Conservation (phyloP, 2,329 filamentous ascomycete genomes). For the Cytospora piceicola region DNA sequence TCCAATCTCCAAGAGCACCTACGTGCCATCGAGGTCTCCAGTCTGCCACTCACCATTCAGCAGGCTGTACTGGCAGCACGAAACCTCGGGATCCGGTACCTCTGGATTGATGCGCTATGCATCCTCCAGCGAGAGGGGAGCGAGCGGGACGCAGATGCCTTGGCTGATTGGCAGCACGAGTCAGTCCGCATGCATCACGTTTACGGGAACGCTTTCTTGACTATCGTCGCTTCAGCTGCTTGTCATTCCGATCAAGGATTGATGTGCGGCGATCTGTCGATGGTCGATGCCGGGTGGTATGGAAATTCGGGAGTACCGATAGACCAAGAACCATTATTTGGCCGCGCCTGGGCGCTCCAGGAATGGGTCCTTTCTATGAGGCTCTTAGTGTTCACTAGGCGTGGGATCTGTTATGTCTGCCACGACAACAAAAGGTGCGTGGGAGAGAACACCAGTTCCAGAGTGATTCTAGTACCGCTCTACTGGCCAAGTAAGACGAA, state of each 20-base stretch:
- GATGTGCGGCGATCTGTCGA: not conserved
- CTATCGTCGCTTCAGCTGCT: not conserved
- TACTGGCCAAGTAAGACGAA: too few relatives aligned
- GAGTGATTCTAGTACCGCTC: too few relatives aligned
- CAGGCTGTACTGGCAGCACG: not conserved
- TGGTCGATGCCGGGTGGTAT: not conserved
- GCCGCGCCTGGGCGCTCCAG: conserved; percentile 6
- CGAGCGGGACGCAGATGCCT: not conserved
- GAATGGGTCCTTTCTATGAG: conserved; percentile 2
- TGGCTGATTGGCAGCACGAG: not conserved
- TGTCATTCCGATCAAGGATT: not conserved
- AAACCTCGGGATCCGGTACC: conserved; percentile 11
- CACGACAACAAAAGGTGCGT: too few relatives aligned
- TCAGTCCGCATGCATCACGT: conserved; percentile 4
- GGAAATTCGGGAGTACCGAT: not conserved
- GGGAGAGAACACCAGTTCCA: too few relatives aligned
- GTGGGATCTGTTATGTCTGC: not conserved
- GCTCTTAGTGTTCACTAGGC: not conserved
- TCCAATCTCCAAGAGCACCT: not conserved
- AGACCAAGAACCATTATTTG: not conserved
- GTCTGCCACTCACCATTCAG: not conserved
- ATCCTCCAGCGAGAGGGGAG: not conserved
- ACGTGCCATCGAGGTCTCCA: not conserved
- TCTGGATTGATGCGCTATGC: conserved; percentile 11
- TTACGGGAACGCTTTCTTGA: not conserved